Conservation (phyloP, 1,139 yeast species). For the Arxiozyma bovina region DNA sequence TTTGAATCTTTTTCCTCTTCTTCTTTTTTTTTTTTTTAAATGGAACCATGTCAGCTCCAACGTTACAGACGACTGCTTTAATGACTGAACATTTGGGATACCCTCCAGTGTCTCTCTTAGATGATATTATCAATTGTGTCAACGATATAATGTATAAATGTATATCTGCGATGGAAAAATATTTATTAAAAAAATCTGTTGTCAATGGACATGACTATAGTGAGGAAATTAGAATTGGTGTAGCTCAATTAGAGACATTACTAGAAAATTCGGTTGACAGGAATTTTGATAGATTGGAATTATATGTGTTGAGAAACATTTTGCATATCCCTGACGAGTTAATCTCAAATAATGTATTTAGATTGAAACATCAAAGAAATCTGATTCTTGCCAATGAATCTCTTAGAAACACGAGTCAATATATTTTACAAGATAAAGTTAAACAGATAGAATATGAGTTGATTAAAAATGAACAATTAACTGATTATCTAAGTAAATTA, state of each 20-base stretch:
- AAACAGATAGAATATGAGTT: conserved; percentile 16
- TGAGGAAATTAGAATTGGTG: conserved; percentile 62
- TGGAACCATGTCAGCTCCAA: conserved; percentile 36
- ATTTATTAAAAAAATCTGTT: conserved; percentile 36
- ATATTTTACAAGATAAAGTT: conserved; percentile 13
- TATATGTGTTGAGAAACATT: conserved; percentile 71
- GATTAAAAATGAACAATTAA: conserved; percentile 13
- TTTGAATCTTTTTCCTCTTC: too few species aligned
- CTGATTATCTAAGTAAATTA: not conserved
- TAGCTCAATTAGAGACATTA: conserved; percentile 71
- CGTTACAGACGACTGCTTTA: conserved; percentile 43
- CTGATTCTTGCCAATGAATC: conserved; percentile 28
- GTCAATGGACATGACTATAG: conserved; percentile 21
- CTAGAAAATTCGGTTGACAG: conserved; percentile 72
- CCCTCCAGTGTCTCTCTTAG: conserved; percentile 79
- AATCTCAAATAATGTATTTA: conserved; percentile 55
- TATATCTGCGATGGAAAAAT: conserved; percentile 68
- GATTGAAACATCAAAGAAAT: conserved; percentile 60
- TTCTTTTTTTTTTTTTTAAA: too few species aligned
- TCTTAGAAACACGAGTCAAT: conserved; percentile 8
- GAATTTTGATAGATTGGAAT: conserved; percentile 80
- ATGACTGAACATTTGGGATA: conserved; percentile 82
- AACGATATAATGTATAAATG: conserved; percentile 80
- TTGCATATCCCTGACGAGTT: conserved; percentile 64
- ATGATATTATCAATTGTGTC: conserved; percentile 83